Percentiles rank a stretch among this genome's conserved stretches.
Conservation (phyloP, 2,329 filamentous ascomycete species). For the Aaosphaeria pasadenensis region DNA sequence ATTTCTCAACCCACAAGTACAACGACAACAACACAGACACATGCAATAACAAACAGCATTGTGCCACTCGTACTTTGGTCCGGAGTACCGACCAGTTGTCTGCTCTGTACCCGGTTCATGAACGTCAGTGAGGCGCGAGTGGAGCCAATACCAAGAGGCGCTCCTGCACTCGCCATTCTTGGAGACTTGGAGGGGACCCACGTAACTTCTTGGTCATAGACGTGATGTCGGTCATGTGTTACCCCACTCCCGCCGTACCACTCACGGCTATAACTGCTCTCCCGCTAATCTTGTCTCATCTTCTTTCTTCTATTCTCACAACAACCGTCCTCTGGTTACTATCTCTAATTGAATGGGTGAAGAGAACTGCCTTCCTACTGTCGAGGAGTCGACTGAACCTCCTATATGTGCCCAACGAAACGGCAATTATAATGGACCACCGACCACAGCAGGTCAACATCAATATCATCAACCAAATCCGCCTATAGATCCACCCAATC, state of each 20-base stretch:
- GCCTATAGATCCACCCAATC: slow-evolving; percentile 15
- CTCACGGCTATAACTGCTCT: slow-evolving; percentile 31
- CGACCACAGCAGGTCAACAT: slow-evolving; percentile 19
- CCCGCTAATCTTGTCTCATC: slow-evolving; percentile 13
- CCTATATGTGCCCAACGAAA: slow-evolving; percentile 35
- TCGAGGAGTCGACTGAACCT: slow-evolving; percentile 43
- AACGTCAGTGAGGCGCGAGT: slow-evolving; percentile 8
- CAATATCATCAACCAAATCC: slow-evolving; percentile 13
- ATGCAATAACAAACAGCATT: no score
- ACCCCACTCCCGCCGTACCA: slow-evolving; percentile 6
- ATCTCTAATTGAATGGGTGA: slow-evolving; percentile 43
- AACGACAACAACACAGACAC: no score
- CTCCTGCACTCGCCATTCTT: slow-evolving; percentile 9
- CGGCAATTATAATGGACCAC: slow-evolving; percentile 25
- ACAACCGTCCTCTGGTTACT: slow-evolving; percentile 28
- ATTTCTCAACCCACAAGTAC: no score
- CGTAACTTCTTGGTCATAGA: slow-evolving; percentile 25
- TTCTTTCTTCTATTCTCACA: slow-evolving; percentile 16
- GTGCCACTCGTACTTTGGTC: no score
- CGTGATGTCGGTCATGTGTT: slow-evolving; percentile 10
- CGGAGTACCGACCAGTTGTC: no score
- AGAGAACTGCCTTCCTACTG: slow-evolving; percentile 33
- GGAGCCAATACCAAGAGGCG: slow-evolving; percentile 13
- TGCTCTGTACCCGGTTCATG: no score
- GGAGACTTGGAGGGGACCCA: slow-evolving; percentile 16